Evolutionary conservation across 164 flowering plant species (phyloP).

Genomic region (Echeveria elegans): DNA sequence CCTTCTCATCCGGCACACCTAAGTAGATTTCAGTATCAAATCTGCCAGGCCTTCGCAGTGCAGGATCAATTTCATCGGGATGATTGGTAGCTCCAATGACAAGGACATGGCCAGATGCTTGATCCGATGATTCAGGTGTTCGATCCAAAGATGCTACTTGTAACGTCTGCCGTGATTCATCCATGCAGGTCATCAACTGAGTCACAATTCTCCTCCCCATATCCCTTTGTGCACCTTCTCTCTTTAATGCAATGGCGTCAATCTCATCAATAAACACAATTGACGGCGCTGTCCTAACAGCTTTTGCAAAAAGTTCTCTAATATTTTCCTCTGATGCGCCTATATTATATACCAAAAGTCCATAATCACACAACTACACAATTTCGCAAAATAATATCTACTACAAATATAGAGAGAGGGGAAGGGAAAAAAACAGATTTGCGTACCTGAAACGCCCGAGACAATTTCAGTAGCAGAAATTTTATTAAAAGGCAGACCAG

Average conservation of each 20-base stretch:
- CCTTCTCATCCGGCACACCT: conserved; percentile 81
- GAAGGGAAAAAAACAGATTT: not conserved
- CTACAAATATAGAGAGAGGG: not conserved
- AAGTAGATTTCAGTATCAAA: conserved; percentile 79
- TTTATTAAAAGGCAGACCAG: conserved; percentile 72
- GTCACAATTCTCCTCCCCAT: conserved; percentile 91
- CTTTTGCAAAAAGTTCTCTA: conserved; percentile 76
- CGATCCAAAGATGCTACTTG: conserved; percentile 22
- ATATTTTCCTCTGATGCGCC: conserved; percentile 95
- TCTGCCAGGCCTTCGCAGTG: conserved; percentile 82
- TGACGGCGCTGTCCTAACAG: conserved; percentile 88
- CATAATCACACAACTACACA: no score
- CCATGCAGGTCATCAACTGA: conserved; percentile 92
- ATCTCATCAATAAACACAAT: conserved; percentile 95
- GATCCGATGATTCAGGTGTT: conserved; percentile 29
- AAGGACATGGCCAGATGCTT: conserved; percentile 55
- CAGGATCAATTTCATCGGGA: conserved; percentile 88
- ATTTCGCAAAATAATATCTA: not conserved
- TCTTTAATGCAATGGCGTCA: conserved; percentile 90
- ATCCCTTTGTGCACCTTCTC: conserved; percentile 80
- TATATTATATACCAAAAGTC: no score
- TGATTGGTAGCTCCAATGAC: conserved; percentile 97
- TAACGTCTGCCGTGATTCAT: conserved; percentile 42
- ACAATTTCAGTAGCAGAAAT: conserved; percentile 89
- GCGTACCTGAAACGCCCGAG: conserved; percentile 82